These are phyloP conservation scores for Rubia occidens DNA, from an alignment of 305 asterid genomes.

Conservation along the genomic window DNA sequence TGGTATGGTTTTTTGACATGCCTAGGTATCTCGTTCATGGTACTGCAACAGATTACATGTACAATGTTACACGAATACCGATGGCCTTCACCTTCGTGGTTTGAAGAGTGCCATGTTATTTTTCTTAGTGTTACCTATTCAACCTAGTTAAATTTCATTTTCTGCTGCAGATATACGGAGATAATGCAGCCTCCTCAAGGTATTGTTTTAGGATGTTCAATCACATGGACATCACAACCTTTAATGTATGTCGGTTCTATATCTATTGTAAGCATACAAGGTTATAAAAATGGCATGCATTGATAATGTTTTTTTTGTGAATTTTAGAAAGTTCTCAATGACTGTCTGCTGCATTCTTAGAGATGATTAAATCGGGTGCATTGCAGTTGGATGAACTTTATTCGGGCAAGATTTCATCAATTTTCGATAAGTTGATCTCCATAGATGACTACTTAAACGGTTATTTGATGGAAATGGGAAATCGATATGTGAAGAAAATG, in stretches of 20 bases:
- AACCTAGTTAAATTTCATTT: background rate
- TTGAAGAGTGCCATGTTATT: conserved; percentile 15
- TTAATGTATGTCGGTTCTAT: conserved; percentile 46
- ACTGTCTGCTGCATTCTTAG: conserved; percentile 84
- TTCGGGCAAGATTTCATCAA: conserved; percentile 37
- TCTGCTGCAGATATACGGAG: conserved; percentile 75
- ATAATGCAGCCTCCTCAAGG: conserved; percentile 59
- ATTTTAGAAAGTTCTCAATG: conserved; percentile 74
- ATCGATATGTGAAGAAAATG: too few species aligned
- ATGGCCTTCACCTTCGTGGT: conserved; percentile 99
- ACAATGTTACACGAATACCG: conserved; percentile 81
- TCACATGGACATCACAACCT: conserved; percentile 66
- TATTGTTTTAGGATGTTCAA: conserved; percentile 98
- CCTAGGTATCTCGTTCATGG: conserved; percentile 92
- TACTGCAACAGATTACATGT: conserved; percentile 95
- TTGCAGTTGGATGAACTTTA: conserved; percentile 59
- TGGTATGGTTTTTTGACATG: background rate
- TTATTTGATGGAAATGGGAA: conserved; percentile 40
- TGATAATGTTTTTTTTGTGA: conserved; percentile 10
- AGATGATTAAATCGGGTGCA: conserved; percentile 64
- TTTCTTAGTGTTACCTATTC: background rate
- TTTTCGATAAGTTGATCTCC: conserved; percentile 58
- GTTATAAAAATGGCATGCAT: background rate
- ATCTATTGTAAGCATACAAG: background rate
- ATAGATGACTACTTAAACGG: conserved; percentile 87